These are phyloP conservation scores for Nakazawaea populi DNA, from an alignment of 805 yeast species.

Conservation along the genomic window DNA sequence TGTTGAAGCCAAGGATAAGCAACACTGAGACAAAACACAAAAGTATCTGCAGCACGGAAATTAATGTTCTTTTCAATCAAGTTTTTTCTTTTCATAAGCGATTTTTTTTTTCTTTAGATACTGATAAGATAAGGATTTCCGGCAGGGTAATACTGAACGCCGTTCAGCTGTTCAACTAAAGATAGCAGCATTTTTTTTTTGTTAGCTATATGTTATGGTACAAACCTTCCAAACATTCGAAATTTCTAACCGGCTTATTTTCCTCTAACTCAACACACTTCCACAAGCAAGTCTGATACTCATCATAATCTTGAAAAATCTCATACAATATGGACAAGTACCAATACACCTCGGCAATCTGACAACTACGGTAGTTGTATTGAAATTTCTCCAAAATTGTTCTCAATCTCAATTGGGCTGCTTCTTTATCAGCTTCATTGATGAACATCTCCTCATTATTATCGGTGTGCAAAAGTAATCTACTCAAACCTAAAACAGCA, in stretches of 20 bases:
- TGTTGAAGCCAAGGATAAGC: no score
- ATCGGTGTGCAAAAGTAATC: slow-evolving; percentile 39
- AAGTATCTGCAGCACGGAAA: not conserved
- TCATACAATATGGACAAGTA: slow-evolving; percentile 60
- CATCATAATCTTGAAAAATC: slow-evolving; percentile 41
- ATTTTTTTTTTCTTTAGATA: not conserved
- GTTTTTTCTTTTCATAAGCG: not conserved
- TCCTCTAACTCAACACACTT: slow-evolving; percentile 61
- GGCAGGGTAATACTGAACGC: not conserved
- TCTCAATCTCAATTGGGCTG: slow-evolving; percentile 56
- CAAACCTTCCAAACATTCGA: slow-evolving; percentile 4
- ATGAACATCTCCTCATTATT: slow-evolving; percentile 31
- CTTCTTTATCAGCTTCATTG: slow-evolving; percentile 48
- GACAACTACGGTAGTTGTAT: slow-evolving; percentile 34
- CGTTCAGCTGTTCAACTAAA: not conserved
- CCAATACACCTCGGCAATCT: slow-evolving; percentile 61
- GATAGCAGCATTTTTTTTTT: no score
- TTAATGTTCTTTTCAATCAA: not conserved
- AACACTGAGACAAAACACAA: not conserved
- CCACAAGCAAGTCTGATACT: slow-evolving; percentile 49
- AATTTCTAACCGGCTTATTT: slow-evolving; percentile 43
- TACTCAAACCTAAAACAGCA: slow-evolving; percentile 51
- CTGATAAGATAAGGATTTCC: not conserved
- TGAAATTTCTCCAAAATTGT: slow-evolving; percentile 34
- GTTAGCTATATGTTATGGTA: not conserved